Conservation (phyloP, 2,329 filamentous ascomycete genomes). For the Fusarium verrucosum region DNA sequence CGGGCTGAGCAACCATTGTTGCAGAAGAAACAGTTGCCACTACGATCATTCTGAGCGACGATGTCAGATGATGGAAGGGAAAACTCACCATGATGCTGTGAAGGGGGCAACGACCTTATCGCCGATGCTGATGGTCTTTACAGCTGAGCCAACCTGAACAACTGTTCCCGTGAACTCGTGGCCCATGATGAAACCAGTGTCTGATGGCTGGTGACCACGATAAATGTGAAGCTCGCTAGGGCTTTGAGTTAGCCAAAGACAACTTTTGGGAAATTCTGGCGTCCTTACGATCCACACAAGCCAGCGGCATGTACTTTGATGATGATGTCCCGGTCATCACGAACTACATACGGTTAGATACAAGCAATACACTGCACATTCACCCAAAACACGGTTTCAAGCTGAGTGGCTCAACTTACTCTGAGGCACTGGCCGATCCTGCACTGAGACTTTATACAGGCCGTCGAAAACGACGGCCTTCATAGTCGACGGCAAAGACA, state of each 20-base stretch:
- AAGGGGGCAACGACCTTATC: constrained; percentile 87
- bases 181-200: constrained; percentile 73
- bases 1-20: constrained; percentile 78
- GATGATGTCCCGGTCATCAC: constrained; percentile 77
- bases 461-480: constrained; percentile 89
- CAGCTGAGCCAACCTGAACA: constrained; percentile 70
- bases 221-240: constrained; percentile 86
- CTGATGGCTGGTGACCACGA: constrained; percentile 79
- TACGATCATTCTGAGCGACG: constrained; percentile 18
- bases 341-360: constrained; percentile 56
- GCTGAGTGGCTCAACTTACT: constrained; percentile 46
- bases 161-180: constrained; percentile 89
- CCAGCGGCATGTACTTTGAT: constrained; percentile 85
- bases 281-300: constrained; percentile 83
- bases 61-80: not conserved
- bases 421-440: constrained; percentile 81
- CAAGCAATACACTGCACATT: not conserved
- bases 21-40: constrained; percentile 84
- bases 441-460: constrained; percentile 76
- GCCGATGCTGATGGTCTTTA: constrained; percentile 75
- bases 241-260: not conserved
- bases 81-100: constrained; percentile 76
- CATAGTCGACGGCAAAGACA: constrained; percentile 68
- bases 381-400: not conserved
- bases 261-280: not conserved